phyloP scores from a whole-genome alignment of 306 rosid species.

The Quercus glauca region DNA sequence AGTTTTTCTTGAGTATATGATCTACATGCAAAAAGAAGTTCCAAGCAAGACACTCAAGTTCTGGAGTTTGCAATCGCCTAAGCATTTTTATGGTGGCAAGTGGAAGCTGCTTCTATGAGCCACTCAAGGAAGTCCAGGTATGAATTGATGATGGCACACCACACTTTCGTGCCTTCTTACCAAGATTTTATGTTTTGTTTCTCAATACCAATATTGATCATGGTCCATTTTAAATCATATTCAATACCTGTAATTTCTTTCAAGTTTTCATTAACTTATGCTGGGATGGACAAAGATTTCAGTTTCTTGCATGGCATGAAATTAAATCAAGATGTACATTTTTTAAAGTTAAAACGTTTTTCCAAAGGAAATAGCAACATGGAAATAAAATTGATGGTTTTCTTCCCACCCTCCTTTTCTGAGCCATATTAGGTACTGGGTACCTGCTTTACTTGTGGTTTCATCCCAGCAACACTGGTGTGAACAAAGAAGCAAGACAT shows the following conservation, averaged over 20 bases:
- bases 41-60: conserved; percentile 61
- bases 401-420: too few relatives aligned
- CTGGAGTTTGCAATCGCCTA: conserved; percentile 90
- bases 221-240: background rate
- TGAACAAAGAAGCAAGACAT: too few relatives aligned
- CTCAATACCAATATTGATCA: background rate
- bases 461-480: too few relatives aligned
- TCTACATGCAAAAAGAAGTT: conserved; percentile 50
- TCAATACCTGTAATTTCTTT: background rate
- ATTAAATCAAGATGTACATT: too few relatives aligned
- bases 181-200: background rate
- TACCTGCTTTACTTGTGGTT: too few relatives aligned
- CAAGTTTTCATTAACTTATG: background rate
- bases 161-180: conserved; percentile 7
- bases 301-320: too few relatives aligned
- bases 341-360: too few relatives aligned
- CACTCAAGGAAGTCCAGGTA: conserved; percentile 77
- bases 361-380: too few relatives aligned
- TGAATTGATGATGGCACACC: conserved; percentile 20
- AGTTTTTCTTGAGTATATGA: conserved; percentile 61
- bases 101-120: conserved; percentile 83
- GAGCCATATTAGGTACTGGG: too few relatives aligned
- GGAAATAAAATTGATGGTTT: too few relatives aligned
- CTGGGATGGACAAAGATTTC: background rate
- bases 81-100: conserved; percentile 88